These are phyloP conservation scores for Pseudogymnoascus sp. DNA, from an alignment of 2,329 filamentous ascomycete genomes.

Conservation along the genomic window DNA sequence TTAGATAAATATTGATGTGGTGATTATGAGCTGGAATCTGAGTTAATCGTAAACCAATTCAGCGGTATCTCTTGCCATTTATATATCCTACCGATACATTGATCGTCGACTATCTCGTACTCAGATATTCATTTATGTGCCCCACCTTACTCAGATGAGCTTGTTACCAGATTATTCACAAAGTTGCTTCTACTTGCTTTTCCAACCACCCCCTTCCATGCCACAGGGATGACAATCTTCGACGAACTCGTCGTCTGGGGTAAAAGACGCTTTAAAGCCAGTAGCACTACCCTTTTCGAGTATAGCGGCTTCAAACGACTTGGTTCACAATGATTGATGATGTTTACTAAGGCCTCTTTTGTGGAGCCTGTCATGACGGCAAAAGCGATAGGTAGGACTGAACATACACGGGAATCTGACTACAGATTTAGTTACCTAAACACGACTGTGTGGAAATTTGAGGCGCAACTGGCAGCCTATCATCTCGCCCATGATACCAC, in stretches of 20 bases:
- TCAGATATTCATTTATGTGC: not conserved
- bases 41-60: not conserved
- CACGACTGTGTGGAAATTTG: not conserved
- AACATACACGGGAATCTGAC: not conserved
- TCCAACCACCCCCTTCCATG: not conserved
- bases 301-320: not conserved
- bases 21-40: not conserved
- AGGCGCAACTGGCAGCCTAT: not conserved
- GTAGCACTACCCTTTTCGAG: not conserved
- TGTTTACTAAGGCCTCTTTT: not conserved
- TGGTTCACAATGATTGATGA: not conserved
- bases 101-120: not conserved
- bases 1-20: not conserved
- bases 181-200: not conserved
- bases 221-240: not conserved
- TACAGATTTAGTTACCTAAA: not conserved
- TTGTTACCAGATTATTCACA: not conserved
- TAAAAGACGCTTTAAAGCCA: not conserved
- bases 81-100: not conserved
- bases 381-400: not conserved
- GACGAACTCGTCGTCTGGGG: not conserved
- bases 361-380: not conserved
- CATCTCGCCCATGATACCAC: not conserved
- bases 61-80: not conserved
- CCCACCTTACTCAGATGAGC: not conserved